Base-by-base conservation (phyloP, 2,329 filamentous ascomycete species). In the Lachnellula suecica region DNA sequence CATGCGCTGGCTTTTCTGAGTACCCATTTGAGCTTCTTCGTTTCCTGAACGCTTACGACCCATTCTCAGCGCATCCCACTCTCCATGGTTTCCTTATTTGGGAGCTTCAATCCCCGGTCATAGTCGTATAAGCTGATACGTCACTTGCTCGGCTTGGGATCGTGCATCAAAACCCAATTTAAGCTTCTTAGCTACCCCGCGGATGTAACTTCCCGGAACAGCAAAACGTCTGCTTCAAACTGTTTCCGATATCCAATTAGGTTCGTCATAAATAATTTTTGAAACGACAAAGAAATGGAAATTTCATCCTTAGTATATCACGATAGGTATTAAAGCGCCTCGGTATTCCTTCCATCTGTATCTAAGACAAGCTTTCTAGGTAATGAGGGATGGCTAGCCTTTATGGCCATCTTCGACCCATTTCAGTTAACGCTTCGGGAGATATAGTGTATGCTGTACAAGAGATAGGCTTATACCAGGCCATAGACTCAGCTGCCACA, bases 191-290 rank as follows among this genome's bases (percentile, higher is more conserved):
- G 17, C 41, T 27, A 38, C 40, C 40, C 41, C 35, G 31, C 46
- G 49, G 55, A 50, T 49, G 47, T 34, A 47, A 34, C 44, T 53
- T 57, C 55, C 55, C 23, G 42, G 49, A 52, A 48, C 24, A 53
- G 49, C 23, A 54, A 50, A 24, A 51, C 17, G 8, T 40, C 17
- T 35, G 40, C 23, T 49, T 42, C 42, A 17, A n/a, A 27, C 24
- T 38, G n/a, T 10, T 22, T 22, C 9, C 23, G 11, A 11, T 43
- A 22, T 8, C 27, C 47, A 20, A 17, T 44, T n/a, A 24, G 10
- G 19, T 19, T 25, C 48, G n/a, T n/a, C 27, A 41, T 24, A 23
- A 17, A 37, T 43, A 29, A 27, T 29, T 20, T 43, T 29, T 47
- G 40, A 25, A 10, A 10, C 19, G 37, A 40, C 37, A 22, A 13